phyloP scores from a whole-genome alignment of 345 rosid genomes.

The Turritis glabra region DNA sequence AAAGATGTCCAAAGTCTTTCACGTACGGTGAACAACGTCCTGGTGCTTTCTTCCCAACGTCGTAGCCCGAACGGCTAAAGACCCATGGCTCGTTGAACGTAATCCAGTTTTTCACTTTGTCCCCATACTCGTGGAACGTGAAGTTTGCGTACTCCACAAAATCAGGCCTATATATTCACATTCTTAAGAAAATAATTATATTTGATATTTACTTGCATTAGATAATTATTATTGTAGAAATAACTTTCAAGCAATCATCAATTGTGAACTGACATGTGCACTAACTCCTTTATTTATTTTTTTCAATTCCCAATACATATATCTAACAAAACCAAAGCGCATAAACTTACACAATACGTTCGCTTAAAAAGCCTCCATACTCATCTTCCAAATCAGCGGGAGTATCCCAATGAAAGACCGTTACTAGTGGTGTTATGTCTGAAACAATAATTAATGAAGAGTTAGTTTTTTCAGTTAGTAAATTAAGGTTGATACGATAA shows the following conservation, averaged over 20 bases:
- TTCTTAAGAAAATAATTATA: too few species aligned
- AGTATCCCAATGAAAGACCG: constrained; percentile 61
- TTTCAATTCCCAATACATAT: too few species aligned
- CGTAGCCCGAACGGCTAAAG: constrained; percentile 34
- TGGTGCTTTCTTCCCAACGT: constrained; percentile 43
- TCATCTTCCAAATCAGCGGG: constrained; percentile 53
- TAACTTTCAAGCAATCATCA: too few species aligned
- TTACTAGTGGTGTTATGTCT: constrained; percentile 49
- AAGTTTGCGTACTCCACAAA: constrained; percentile 45
- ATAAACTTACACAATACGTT: constrained; percentile 44
- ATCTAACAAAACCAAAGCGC: too few species aligned
- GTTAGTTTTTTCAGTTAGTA: constrained; percentile 1
- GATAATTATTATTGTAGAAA: too few species aligned
- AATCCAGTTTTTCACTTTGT: constrained; percentile 52
- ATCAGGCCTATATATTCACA: constrained; percentile 38
- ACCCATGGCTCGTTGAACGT: constrained; percentile 52
- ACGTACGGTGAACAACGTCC: constrained; percentile 49
- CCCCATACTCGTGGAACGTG: constrained; percentile 49
- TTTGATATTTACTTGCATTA: too few species aligned
- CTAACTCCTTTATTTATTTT: too few species aligned
- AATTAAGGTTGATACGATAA: background rate
- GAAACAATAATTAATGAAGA: constrained; percentile 1
- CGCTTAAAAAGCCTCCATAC: constrained; percentile 49
- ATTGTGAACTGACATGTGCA: too few species aligned
- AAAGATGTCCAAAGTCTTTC: background rate